phyloP scores from a whole-genome alignment of 805 yeast species.

The Nakazawaea anatomiae region DNA sequence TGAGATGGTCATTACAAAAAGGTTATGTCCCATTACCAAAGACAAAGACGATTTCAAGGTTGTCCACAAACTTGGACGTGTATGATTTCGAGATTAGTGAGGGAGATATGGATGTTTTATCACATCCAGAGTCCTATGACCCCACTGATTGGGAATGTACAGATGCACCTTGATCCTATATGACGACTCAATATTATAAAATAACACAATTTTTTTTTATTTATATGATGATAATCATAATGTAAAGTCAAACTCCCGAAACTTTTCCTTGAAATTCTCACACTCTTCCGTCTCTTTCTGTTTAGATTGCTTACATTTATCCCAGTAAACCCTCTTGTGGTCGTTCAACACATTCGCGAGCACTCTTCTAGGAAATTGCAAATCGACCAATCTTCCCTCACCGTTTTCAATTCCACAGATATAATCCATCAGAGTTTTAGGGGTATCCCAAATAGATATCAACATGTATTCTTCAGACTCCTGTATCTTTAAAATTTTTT shows the following conservation, averaged over 20 bases:
- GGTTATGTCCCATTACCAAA: conserved; percentile 72
- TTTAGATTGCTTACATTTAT: conserved; percentile 60
- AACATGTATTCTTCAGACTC: conserved; percentile 32
- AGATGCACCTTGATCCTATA: conserved; percentile 37
- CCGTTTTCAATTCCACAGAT: conserved; percentile 17
- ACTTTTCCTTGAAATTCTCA: conserved; percentile 52
- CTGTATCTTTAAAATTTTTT: conserved; percentile 17
- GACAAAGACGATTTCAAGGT: conserved; percentile 46
- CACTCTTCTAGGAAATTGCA: conserved; percentile 82
- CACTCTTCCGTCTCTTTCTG: conserved; percentile 62
- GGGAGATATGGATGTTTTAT: conserved; percentile 34
- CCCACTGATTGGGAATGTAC: conserved; percentile 79
- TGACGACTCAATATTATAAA: background rate
- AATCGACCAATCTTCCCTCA: conserved; percentile 38
- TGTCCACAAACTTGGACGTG: conserved; percentile 50
- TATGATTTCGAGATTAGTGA: conserved; percentile 39
- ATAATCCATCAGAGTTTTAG: conserved; percentile 16
- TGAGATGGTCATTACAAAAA: conserved; percentile 69
- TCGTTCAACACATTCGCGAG: conserved; percentile 56
- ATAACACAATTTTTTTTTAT: background rate
- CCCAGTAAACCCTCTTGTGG: conserved; percentile 70
- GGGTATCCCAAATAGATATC: conserved; percentile 20
- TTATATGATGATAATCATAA: conserved; percentile 6
- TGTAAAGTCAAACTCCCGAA: conserved; percentile 50
- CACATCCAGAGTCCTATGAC: conserved; percentile 53